These are phyloP conservation scores for Paramecium octaurelia DNA, from an alignment of 73 alveolate species.

Conservation along the genomic window DNA sequence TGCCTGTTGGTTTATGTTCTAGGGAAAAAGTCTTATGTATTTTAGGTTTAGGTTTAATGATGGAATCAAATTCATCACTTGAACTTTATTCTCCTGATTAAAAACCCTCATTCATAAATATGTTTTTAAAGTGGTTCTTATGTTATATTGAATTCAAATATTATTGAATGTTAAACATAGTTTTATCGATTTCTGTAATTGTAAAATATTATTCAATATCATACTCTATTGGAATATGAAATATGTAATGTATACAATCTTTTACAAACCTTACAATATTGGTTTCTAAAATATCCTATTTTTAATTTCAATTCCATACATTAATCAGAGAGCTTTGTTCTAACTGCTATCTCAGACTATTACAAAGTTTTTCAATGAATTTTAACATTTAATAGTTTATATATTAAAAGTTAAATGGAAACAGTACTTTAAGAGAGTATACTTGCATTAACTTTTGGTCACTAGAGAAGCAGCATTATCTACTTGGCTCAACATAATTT, in stretches of 20 bases:
- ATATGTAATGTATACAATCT: neutral
- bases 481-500: neutral
- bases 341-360: neutral
- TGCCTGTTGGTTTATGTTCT: neutral
- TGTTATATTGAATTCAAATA: neutral
- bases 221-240: neutral
- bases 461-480: neutral
- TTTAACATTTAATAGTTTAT: neutral
- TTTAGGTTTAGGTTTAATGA: neutral
- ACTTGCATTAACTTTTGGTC: conserved; percentile 2
- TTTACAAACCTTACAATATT: neutral
- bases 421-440: conserved; percentile 21
- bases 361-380: neutral
- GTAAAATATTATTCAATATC: neutral
- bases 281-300: neutral
- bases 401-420: neutral
- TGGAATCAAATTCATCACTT: neutral
- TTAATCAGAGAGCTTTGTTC: neutral
- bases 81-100: conserved; percentile 34
- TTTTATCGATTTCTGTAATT: neutral
- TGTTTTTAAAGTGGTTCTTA: neutral
- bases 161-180: neutral
- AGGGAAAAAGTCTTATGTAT: neutral
- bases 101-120: neutral
- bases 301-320: neutral